These are phyloP conservation scores for Pyricularia sp. DNA, from an alignment of 2,329 filamentous ascomycete species.

Conservation along the genomic window DNA sequence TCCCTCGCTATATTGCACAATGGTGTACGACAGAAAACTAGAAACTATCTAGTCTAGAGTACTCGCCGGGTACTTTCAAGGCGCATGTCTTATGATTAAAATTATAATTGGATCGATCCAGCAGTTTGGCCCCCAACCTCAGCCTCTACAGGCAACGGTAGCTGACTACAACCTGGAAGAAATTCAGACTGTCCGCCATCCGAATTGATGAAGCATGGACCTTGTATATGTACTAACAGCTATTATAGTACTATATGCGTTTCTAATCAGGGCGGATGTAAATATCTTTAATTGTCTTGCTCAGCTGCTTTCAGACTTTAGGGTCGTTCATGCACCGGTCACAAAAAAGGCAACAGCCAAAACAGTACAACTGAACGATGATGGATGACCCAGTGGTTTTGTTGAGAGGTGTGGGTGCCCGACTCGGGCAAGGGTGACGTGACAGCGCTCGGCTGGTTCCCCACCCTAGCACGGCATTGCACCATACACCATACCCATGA, in stretches of 20 bases:
- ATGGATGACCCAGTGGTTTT: not conserved
- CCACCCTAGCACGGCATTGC: not conserved
- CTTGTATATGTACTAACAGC: too few species aligned
- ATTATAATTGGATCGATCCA: not conserved
- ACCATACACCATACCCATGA: not conserved
- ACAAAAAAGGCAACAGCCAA: not conserved
- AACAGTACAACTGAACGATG: not conserved
- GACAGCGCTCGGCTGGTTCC: not conserved
- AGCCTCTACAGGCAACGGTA: not conserved
- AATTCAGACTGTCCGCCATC: not conserved
- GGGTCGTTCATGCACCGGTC: not conserved
- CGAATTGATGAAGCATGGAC: not conserved
- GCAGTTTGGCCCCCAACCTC: not conserved
- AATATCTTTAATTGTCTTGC: not conserved
- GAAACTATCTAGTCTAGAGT: too few species aligned
- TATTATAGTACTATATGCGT: not conserved
- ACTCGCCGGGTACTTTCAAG: not conserved
- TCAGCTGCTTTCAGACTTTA: not conserved
- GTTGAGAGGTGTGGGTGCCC: not conserved
- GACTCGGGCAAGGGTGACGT: not conserved
- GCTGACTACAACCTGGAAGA: not conserved
- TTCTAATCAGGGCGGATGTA: not conserved
- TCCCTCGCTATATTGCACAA: not conserved
- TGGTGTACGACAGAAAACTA: not conserved
- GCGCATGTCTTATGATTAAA: not conserved